Evolutionary conservation across 441 rosid genomes (phyloP).

Genomic region (Adansonia grandidieri): DNA sequence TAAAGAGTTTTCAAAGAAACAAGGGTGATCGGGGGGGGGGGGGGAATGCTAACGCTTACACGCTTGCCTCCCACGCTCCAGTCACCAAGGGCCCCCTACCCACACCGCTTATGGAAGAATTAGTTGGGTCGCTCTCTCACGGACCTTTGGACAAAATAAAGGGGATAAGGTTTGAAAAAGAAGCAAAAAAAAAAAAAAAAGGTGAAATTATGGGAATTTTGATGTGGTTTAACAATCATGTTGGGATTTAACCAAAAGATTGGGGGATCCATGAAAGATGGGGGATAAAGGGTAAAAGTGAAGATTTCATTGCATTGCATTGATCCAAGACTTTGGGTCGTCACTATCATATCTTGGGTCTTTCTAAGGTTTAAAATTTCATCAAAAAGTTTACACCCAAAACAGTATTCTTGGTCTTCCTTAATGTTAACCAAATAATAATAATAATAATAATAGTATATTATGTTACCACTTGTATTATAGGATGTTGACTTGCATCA

Average conservation of each 20-base stretch:
- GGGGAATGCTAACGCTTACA: conserved; percentile 17
- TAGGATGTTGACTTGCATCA: too few relatives aligned
- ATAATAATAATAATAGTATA: too few relatives aligned
- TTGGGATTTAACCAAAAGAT: conserved; percentile 13
- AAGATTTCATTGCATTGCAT: background rate
- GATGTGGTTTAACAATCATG: conserved; percentile 3
- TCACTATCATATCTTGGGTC: background rate
- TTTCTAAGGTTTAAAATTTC: background rate
- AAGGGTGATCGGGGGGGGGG: background rate
- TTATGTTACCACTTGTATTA: background rate
- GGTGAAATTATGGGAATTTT: background rate
- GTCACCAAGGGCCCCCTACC: background rate
- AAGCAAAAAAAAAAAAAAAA: conserved; percentile 3
- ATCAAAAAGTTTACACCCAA: conserved; percentile 1
- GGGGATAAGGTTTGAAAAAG: conserved; percentile 29
- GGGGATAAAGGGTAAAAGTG: conserved; percentile 21
- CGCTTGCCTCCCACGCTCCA: conserved; percentile 37
- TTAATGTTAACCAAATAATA: too few relatives aligned
- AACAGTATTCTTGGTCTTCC: background rate
- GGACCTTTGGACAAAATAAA: background rate
- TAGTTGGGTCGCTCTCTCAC: background rate
- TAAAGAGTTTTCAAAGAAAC: background rate
- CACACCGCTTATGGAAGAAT: background rate
- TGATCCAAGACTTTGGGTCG: background rate
- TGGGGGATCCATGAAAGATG: conserved; percentile 20